phyloP scores from a whole-genome alignment of 2,329 filamentous ascomycete genomes.

The Moelleriella libera region DNA sequence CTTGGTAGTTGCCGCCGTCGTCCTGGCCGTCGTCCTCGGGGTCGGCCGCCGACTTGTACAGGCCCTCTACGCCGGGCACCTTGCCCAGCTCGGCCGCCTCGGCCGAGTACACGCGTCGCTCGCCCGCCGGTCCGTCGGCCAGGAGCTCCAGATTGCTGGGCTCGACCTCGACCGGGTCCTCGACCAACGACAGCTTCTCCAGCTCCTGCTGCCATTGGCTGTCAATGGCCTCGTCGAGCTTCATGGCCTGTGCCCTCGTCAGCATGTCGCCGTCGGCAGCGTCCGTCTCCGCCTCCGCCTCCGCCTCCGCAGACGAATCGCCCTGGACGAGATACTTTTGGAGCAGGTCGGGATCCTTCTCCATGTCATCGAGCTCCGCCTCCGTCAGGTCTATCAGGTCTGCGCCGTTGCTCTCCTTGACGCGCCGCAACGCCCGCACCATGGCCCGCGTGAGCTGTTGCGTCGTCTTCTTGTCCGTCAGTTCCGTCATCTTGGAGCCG shows the following conservation, averaged over 20 bases:
- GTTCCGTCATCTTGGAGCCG: conserved; percentile 27
- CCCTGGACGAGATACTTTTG: conserved; percentile 22
- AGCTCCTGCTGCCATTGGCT: conserved; percentile 23
- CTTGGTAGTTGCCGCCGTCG: conserved; percentile 33
- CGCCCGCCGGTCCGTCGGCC: conserved; percentile 20
- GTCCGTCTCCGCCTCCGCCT: neutral
- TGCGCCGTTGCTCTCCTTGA: conserved; percentile 25
- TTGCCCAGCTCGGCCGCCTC: conserved; percentile 36
- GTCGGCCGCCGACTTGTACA: conserved; percentile 33
- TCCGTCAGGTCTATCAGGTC: conserved; percentile 34
- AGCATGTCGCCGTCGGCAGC: conserved; percentile 10
- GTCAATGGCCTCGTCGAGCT: conserved; percentile 22
- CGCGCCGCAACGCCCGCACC: conserved; percentile 24
- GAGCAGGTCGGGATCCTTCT: conserved; percentile 23
- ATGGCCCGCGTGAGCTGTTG: conserved; percentile 27
- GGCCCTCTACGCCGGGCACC: conserved; percentile 36
- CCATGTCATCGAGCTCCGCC: conserved; percentile 27
- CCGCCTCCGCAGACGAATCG: conserved; percentile 5
- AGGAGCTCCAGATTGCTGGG: conserved; percentile 21
- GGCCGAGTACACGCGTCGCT: conserved; percentile 22
- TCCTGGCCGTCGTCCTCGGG: conserved; percentile 36
- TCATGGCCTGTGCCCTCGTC: conserved; percentile 19
- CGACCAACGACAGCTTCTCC: conserved; percentile 16
- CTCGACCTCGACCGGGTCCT: conserved; percentile 16
- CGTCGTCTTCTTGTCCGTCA: conserved; percentile 27